Conservation (phyloP, 148 eudicot species). For the Talinum fruticosum region DNA sequence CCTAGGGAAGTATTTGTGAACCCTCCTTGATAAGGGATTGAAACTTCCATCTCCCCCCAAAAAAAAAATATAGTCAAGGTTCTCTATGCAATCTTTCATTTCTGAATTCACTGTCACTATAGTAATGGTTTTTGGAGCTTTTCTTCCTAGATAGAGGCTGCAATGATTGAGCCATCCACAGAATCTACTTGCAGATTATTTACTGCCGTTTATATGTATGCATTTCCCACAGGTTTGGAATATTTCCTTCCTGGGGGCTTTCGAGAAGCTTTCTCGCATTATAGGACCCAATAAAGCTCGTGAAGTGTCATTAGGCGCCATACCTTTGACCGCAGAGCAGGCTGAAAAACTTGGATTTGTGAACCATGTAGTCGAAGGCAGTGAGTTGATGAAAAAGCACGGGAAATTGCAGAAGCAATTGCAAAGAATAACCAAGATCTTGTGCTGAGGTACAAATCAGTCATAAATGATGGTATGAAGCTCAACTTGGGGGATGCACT, state of each 20-base stretch:
- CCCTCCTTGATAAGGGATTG: no score
- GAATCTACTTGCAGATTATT: background rate
- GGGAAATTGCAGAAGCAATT: constrained; percentile 71
- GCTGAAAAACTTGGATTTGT: constrained; percentile 83
- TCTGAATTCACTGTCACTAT: background rate
- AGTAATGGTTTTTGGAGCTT: background rate
- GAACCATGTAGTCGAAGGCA: constrained; percentile 72
- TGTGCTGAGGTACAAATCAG: constrained; percentile 82
- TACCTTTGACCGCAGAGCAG: constrained; percentile 74
- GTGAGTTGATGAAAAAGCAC: constrained; percentile 71
- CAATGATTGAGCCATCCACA: background rate
- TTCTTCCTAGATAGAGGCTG: background rate
- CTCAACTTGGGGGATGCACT: constrained; percentile 70
- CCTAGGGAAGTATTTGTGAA: background rate
- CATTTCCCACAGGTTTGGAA: constrained; percentile 63
- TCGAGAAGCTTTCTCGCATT: constrained; percentile 91
- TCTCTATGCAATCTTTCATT: background rate
- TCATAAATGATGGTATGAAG: constrained; percentile 84
- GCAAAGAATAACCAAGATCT: constrained; percentile 70
- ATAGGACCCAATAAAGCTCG: constrained; percentile 88
- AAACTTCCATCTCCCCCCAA: no score
- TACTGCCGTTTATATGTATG: background rate
- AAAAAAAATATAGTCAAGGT: no score
- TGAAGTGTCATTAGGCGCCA: constrained; percentile 65
- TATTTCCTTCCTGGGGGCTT: constrained; percentile 99